Evolutionary conservation across 257 asterid genomes (phyloP), one percentile per base, ranked within the genome.

Genomic region (Nicotiana knightiana): DNA sequence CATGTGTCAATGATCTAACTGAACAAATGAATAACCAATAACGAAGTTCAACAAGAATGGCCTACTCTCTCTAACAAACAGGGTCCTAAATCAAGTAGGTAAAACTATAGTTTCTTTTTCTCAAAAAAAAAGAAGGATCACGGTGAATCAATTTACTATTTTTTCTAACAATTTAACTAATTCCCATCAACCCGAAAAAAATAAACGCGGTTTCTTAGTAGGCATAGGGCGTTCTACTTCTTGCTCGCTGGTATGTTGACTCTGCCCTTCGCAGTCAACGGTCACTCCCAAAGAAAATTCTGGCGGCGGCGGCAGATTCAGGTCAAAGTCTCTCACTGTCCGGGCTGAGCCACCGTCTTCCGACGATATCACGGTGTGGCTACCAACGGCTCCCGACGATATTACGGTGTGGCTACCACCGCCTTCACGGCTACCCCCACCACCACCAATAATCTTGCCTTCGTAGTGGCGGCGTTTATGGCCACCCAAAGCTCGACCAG

Each of bases 401-500:
- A 28, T 85, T 10, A 59, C 63, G 39, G 43, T 33, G 61, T 53
- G 16, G 58, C 79, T 71, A n/a, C 82, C 73, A 37, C 64, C 59
- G 15, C 66, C 58, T 58, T 53, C 51, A 16, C 79, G 79, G 59
- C 28, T 71, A 7, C 57, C 78, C 12, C 48, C 43, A 53, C 82
- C 80, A 43, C 85, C 81, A 39, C 9, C 48, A 39, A 39, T 39
- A 30, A 84, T 66, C 2, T 75, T 66, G 59, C 89, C 89, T 58
- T 58, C 82, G 80, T 88, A 88, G 55, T 90, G 93, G 28, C 84
- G 80, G 10, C 91, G 91, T 85, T 86, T 90, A 86, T 90, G 93
- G 51, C 93, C 92, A 81, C 92, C 93, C 68, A 89, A 21, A 0
- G 89, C 91, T 43, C 86, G 92, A 6, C 92, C 92, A 11, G 82